These are phyloP conservation scores for Fusarium sp. DNA, from an alignment of 2,329 filamentous ascomycete genomes.

Conservation along the genomic window DNA sequence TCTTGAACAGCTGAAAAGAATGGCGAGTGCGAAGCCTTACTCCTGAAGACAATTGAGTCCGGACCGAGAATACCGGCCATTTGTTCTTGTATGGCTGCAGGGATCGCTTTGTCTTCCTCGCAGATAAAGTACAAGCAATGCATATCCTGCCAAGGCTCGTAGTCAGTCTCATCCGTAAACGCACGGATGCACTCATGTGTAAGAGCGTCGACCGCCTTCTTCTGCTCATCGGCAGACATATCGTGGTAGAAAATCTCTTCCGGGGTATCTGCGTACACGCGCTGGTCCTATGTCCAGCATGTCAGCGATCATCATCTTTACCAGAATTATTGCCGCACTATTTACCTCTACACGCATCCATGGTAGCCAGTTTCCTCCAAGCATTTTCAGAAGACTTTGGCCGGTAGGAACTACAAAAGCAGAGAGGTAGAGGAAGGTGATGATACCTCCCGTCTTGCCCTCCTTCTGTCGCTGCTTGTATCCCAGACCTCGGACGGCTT, in stretches of 20 bases:
- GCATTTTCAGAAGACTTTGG: neutral
- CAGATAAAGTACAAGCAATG: slow-evolving; percentile 8
- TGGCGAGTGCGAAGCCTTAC: slow-evolving; percentile 9
- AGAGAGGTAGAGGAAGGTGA: slow-evolving; percentile 12
- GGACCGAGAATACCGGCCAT: slow-evolving; percentile 1
- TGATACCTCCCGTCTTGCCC: slow-evolving; percentile 13
- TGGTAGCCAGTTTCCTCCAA: slow-evolving; percentile 14
- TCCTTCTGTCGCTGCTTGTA: slow-evolving; percentile 13
- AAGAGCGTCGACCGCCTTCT: neutral
- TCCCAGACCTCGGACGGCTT: slow-evolving; percentile 5
- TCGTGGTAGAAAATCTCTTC: slow-evolving; percentile 18
- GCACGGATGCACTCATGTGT: slow-evolving; percentile 21
- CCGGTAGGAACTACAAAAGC: slow-evolving; percentile 9
- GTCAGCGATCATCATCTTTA: no score
- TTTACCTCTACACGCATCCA: slow-evolving; percentile 25
- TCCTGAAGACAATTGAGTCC: neutral
- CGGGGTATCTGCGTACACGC: slow-evolving; percentile 12
- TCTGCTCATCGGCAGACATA: neutral
- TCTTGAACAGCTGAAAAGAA: slow-evolving; percentile 15
- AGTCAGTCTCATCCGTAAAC: neutral
- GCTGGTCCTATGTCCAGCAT: neutral
- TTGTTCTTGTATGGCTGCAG: slow-evolving; percentile 10
- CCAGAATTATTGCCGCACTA: no score
- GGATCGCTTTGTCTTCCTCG: slow-evolving; percentile 9
- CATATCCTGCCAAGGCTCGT: slow-evolving; percentile 20